phyloP scores from a whole-genome alignment of 2,329 filamentous ascomycete species.

The Claviceps cyperi region DNA sequence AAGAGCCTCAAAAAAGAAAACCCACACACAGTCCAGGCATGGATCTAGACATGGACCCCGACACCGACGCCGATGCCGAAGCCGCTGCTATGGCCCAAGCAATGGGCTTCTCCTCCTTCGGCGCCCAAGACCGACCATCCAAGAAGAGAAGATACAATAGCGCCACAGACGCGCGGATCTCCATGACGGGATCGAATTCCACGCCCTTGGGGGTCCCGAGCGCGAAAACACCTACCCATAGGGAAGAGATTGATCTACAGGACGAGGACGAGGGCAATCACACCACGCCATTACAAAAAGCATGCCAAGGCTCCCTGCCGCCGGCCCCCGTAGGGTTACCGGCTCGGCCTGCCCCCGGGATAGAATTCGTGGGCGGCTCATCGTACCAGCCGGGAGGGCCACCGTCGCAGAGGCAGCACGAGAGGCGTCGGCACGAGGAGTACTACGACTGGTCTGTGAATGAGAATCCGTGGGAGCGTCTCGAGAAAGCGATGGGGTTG shows the following conservation, averaged over 20 bases:
- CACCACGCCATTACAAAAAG: background rate
- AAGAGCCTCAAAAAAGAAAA: background rate
- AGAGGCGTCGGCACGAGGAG: constrained; percentile 26
- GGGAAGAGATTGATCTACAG: constrained; percentile 32
- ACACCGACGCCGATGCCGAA: constrained; percentile 17
- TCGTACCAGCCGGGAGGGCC: background rate
- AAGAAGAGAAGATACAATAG: constrained; percentile 58
- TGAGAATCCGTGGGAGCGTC: constrained; percentile 54
- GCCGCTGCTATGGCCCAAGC: constrained; percentile 41
- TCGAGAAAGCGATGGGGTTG: constrained; percentile 35
- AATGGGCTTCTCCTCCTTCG: constrained; percentile 65
- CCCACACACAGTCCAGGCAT: background rate
- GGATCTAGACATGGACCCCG: constrained; percentile 7
- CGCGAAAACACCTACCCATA: constrained; percentile 16
- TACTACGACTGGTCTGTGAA: constrained; percentile 59
- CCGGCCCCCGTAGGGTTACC: constrained; percentile 21
- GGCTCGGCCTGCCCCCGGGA: constrained; percentile 15
- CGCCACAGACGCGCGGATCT: constrained; percentile 25
- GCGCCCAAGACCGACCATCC: constrained; percentile 33
- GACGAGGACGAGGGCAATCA: constrained; percentile 14
- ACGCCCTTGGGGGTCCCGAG: constrained; percentile 18
- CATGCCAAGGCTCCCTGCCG: constrained; percentile 6
- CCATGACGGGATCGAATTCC: constrained; percentile 23
- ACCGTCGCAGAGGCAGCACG: background rate
- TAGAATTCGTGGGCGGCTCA: constrained; percentile 2